These are phyloP conservation scores for Waitea zeae DNA, from an alignment of 1,284 basidiomycete species.

Conservation along the genomic window DNA sequence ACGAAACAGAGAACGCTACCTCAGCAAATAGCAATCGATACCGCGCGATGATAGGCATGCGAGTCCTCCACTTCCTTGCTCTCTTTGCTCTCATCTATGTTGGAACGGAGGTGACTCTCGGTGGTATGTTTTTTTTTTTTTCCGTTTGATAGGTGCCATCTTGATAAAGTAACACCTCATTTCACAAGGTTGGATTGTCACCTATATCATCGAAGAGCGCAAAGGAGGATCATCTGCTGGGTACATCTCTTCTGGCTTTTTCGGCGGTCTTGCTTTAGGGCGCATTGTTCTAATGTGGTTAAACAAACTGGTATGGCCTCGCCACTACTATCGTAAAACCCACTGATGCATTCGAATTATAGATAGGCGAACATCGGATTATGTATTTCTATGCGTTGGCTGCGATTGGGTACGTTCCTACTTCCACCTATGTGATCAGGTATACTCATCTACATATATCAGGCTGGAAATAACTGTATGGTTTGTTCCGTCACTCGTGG, in stretches of 20 bases:
- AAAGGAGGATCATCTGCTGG: constrained; percentile 28
- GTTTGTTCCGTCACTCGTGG: constrained; percentile 40
- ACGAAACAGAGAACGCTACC: constrained; percentile 16
- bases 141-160: not conserved
- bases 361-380: constrained; percentile 36
- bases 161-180: too few relatives aligned
- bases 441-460: constrained; percentile 1
- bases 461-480: constrained; percentile 46
- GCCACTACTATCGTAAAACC: not conserved
- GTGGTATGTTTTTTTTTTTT: too few relatives aligned
- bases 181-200: constrained; percentile 35
- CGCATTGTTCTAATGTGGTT: constrained; percentile 38
- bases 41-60: constrained; percentile 34
- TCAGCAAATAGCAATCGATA: constrained; percentile 20
- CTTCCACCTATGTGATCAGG: too few relatives aligned
- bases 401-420: constrained; percentile 35
- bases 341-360: too few relatives aligned
- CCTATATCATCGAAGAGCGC: constrained; percentile 31
- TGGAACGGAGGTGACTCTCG: constrained; percentile 49
- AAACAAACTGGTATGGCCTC: constrained; percentile 26
- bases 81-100: constrained; percentile 50
- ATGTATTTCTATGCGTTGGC: constrained; percentile 33
- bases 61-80: constrained; percentile 37
- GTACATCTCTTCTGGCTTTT: constrained; percentile 37
- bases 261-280: constrained; percentile 39